Evolutionary conservation across 768 basidiomycete species (phyloP).

Genomic region (Macrolepiota dolichaula): DNA sequence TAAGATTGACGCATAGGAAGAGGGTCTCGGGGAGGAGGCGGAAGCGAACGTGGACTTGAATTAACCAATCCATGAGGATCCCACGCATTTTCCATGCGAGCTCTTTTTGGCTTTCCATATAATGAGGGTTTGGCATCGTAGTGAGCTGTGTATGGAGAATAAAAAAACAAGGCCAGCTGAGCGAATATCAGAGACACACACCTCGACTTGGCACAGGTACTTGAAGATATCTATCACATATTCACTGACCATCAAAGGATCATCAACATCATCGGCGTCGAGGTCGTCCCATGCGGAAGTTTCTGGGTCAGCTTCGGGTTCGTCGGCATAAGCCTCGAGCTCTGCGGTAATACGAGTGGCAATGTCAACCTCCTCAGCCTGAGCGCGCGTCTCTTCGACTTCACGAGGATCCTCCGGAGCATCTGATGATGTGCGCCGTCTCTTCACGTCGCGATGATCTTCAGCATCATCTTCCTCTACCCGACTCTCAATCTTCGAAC

Average conservation of each 20-base stretch:
- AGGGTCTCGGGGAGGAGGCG: conserved; percentile 91
- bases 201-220: conserved; percentile 89
- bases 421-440: conserved; percentile 69
- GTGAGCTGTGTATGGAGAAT: conserved; percentile 41
- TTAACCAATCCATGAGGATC: conserved; percentile 93
- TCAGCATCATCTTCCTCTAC: conserved; percentile 46
- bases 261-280: conserved; percentile 88
- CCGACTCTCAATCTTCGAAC: conserved; percentile 10
- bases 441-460: conserved; percentile 62
- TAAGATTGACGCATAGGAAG: conserved; percentile 91
- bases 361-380: conserved; percentile 44
- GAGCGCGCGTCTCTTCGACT: conserved; percentile 32
- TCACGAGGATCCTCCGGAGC: conserved; percentile 45
- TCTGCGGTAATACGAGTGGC: conserved; percentile 43
- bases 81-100: conserved; percentile 97
- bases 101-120: conserved; percentile 93
- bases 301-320: conserved; percentile 64
- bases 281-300: conserved; percentile 82
- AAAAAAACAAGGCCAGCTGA: background rate
- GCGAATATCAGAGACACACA: conserved; percentile 26
- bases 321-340: conserved; percentile 48
- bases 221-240: conserved; percentile 93
- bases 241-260: conserved; percentile 96
- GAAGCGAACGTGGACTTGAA: conserved; percentile 93
- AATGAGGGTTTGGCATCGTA: conserved; percentile 89